Conservation (phyloP, 139 green algal species). For the Desmodesmus armatus region DNA sequence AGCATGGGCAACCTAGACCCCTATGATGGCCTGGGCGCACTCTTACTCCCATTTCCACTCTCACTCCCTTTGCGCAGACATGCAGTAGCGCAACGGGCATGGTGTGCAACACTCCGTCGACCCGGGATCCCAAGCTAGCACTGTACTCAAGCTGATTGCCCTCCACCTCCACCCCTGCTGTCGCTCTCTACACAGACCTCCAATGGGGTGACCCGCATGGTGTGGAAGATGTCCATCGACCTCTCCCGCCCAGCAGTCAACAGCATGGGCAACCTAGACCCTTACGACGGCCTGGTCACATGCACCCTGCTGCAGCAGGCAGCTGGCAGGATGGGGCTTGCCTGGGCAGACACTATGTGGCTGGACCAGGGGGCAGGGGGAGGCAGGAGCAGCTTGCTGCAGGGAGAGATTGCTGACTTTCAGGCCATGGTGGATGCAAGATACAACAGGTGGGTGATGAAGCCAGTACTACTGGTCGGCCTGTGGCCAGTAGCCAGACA, state of each 20-base stretch:
- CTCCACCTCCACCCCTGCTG: too few relatives aligned
- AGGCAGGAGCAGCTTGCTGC: not conserved
- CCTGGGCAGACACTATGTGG: too few relatives aligned
- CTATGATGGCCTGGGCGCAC: too few relatives aligned
- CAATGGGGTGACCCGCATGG: too few relatives aligned
- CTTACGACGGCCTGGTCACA: slow-evolving; percentile 64
- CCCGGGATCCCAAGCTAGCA: too few relatives aligned
- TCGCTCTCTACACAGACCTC: too few relatives aligned
- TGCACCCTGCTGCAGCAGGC: slow-evolving; percentile 38
- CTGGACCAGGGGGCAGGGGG: not conserved
- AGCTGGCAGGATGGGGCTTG: not conserved
- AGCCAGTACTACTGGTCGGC: too few relatives aligned
- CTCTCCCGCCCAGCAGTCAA: slow-evolving; percentile 49
- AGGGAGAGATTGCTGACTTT: slow-evolving; percentile 49
- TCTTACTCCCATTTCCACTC: too few relatives aligned
- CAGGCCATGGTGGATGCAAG: slow-evolving; percentile 48
- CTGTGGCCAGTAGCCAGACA: too few relatives aligned
- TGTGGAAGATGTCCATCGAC: slow-evolving; percentile 63
- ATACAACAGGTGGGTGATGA: slow-evolving; percentile 42
- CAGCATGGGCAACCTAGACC: slow-evolving; percentile 63
- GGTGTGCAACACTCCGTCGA: too few relatives aligned
- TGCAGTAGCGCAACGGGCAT: too few relatives aligned
- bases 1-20: slow-evolving; percentile 64
- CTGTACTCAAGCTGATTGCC: too few relatives aligned
- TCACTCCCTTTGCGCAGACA: slow-evolving; percentile 54